Evolutionary conservation across 208 protist species (phyloP).

Genomic region (Tritrichomonas foetus): DNA sequence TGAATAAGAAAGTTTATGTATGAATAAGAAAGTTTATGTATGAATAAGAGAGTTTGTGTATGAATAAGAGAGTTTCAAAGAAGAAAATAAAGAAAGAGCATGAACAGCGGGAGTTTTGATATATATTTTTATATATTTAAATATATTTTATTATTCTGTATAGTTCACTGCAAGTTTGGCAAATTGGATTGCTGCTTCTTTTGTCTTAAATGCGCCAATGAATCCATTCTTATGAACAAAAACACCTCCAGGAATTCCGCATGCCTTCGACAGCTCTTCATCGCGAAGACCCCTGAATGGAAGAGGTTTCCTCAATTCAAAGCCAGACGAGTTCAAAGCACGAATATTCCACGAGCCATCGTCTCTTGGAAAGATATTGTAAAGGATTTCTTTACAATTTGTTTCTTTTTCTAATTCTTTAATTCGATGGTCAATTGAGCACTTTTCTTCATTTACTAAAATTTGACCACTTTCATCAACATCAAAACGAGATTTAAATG

Average conservation of each 20-base stretch:
- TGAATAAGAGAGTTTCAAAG: no score
- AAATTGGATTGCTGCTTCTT: neutral
- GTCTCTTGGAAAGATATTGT: neutral
- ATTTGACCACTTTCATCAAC: neutral
- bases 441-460: neutral
- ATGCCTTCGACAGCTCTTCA: neutral
- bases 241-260: neutral
- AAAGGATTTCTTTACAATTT: neutral
- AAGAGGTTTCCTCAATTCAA: neutral
- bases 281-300: neutral
- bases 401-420: neutral
- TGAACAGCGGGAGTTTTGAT: no score
- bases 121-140: no score
- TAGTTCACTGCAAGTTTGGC: neutral
- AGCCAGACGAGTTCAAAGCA: neutral
- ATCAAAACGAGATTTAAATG: neutral
- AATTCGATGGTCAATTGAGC: neutral
- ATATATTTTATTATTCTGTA: no score
- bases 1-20: no score
- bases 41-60: no score
- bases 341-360: neutral
- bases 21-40: no score
- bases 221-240: constrained; percentile 28
- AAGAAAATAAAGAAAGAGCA: no score
- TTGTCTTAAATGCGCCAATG: neutral